Percentiles rank a stretch among this genome's conserved stretches.
phyloP scores from a whole-genome alignment of 495 filamentous ascomycete genomes.

The Articulospora tetracladia region DNA sequence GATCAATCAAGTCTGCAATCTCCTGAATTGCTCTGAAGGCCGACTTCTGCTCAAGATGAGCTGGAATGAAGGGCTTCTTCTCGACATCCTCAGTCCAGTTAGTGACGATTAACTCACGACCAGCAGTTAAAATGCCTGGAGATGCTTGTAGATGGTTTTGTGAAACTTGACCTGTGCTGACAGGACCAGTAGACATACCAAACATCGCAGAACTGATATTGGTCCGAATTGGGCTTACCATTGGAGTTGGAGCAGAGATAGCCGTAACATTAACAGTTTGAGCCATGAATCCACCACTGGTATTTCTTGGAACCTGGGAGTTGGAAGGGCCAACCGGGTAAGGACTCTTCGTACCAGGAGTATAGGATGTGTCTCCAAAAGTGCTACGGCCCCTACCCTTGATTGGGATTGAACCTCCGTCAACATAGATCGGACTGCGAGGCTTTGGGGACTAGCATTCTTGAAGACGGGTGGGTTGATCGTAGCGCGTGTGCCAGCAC shows the following conservation, averaged over 20 bases:
- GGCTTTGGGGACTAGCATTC: neutral
- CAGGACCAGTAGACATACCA: too few species aligned
- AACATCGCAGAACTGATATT: too few species aligned
- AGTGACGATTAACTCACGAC: constrained; percentile 1
- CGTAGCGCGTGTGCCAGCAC: neutral
- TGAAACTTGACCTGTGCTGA: too few species aligned
- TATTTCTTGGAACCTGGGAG: neutral
- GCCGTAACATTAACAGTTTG: neutral
- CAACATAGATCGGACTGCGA: neutral
- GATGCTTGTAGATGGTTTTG: too few species aligned
- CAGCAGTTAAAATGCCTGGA: neutral
- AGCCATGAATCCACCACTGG: neutral
- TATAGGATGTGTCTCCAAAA: too few species aligned
- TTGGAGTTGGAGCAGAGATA: neutral
- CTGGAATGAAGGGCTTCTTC: neutral
- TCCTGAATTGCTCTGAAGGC: neutral
- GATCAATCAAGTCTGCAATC: neutral
- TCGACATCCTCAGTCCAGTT: constrained; percentile 1
- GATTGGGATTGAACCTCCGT: neutral
- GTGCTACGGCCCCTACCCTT: too few species aligned
- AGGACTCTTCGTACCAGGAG: too few species aligned
- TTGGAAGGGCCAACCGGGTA: neutral
- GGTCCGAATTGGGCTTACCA: neutral
- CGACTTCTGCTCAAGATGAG: constrained; percentile 4
- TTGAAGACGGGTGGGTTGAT: neutral